Conservation (phyloP, 306 rosid species). For the Alnus rubra region DNA sequence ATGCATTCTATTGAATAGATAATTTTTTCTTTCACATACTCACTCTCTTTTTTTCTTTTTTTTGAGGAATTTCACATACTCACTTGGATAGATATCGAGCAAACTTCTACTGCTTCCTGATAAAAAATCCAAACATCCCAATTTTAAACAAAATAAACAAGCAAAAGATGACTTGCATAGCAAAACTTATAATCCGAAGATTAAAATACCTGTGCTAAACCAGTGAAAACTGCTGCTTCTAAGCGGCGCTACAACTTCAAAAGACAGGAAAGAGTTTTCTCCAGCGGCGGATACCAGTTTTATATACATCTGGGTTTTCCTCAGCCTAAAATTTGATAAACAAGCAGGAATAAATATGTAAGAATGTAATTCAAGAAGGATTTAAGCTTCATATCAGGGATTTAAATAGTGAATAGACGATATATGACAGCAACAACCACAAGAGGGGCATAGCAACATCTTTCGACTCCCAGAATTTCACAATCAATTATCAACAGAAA, state of each 20-base stretch:
- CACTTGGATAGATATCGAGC: conserved; percentile 88
- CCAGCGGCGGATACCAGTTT: conserved; percentile 96
- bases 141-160: conserved; percentile 24
- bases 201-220: conserved; percentile 88
- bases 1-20: not conserved
- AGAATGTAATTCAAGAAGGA: conserved; percentile 18
- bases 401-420: conserved; percentile 9
- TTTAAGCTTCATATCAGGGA: not conserved
- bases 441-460: conserved; percentile 4
- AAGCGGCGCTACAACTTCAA: conserved; percentile 91
- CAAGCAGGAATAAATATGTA: conserved; percentile 10
- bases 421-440: conserved; percentile 23
- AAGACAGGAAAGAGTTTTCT: conserved; percentile 90
- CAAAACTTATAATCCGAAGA: conserved; percentile 19
- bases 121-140: conserved; percentile 21
- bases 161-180: conserved; percentile 13
- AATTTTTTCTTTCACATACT: conserved; percentile 8
- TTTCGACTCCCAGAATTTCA: not conserved
- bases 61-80: conserved; percentile 15
- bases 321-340: conserved; percentile 57
- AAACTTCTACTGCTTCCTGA: conserved; percentile 98
- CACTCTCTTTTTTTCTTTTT: too few relatives aligned
- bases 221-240: conserved; percentile 89
- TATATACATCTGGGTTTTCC: conserved; percentile 66
- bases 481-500: too few relatives aligned